Percentiles rank a stretch among this genome's conserved stretches.
Conservation (phyloP, 352 stramenopile genomes). For the Blastocystis sp. region DNA sequence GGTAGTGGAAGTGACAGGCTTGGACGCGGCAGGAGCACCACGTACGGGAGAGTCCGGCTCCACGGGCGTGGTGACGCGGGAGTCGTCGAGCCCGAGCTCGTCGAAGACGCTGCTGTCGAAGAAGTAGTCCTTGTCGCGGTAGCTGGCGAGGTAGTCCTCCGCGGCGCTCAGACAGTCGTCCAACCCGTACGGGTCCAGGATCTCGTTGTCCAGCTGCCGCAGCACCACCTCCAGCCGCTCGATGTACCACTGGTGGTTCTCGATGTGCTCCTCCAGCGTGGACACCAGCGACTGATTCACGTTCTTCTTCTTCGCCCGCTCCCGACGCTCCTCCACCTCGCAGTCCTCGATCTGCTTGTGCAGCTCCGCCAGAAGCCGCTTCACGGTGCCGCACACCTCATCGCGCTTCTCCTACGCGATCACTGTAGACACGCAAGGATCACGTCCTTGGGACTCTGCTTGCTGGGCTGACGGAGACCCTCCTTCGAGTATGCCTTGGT, state of each 20-base stretch:
- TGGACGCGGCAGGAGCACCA: too few relatives aligned
- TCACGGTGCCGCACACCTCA: not conserved
- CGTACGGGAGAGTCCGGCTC: not conserved
- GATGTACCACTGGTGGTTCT: slow-evolving; percentile 57
- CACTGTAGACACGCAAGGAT: not conserved
- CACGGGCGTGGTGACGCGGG: not conserved
- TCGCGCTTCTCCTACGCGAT: slow-evolving; percentile 63
- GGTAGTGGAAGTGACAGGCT: too few relatives aligned
- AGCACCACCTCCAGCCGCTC: slow-evolving; percentile 29
- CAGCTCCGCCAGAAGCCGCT: slow-evolving; percentile 25
- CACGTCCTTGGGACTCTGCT: slow-evolving; percentile 65
- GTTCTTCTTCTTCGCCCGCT: slow-evolving; percentile 35
- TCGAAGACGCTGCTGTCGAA: slow-evolving; percentile 39
- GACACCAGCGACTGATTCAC: not conserved
- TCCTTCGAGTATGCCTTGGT: slow-evolving; percentile 67
- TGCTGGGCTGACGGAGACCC: slow-evolving; percentile 31
- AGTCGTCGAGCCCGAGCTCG: slow-evolving; percentile 3
- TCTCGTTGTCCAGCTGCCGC: slow-evolving; percentile 41
- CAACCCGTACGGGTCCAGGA: slow-evolving; percentile 19
- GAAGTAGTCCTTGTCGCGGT: slow-evolving; percentile 45
- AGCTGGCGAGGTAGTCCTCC: slow-evolving; percentile 27
- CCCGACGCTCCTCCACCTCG: slow-evolving; percentile 5
- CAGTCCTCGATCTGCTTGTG: slow-evolving; percentile 65
- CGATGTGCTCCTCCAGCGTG: slow-evolving; percentile 36
- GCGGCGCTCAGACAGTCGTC: not conserved